A percentile compares a stretch with the other conserved stretches of the same genome.
These are phyloP conservation scores for Anethum foeniculum DNA, from an alignment of 140 eudicot genomes.

Conservation along the genomic window DNA sequence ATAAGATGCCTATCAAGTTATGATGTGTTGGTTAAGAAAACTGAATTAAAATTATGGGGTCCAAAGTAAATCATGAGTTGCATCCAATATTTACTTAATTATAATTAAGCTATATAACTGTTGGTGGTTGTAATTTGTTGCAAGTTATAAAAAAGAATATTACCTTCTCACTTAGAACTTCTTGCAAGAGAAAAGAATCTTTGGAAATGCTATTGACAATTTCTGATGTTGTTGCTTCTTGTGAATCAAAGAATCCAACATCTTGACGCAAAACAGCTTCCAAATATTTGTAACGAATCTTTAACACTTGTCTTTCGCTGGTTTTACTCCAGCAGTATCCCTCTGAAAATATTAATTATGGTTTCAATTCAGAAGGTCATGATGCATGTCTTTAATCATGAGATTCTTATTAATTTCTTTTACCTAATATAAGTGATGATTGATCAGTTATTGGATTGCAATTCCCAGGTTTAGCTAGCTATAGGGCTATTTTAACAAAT, in stretches of 20 bases:
- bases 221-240: conserved; percentile 93
- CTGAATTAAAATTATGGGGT: not conserved
- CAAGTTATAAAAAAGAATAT: conserved; percentile 9
- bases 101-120: too few relatives aligned
- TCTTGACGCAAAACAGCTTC: conserved; percentile 88
- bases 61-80: not conserved
- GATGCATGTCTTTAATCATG: not conserved
- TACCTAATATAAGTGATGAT: not conserved
- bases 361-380: not conserved
- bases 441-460: not conserved
- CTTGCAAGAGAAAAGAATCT: conserved; percentile 83
- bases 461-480: not conserved
- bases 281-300: conserved; percentile 77
- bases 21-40: not conserved
- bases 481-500: not conserved
- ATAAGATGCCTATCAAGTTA: not conserved
- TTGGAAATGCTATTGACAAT: conserved; percentile 74
- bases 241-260: conserved; percentile 91
- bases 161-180: conserved; percentile 91
- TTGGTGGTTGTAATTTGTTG: too few relatives aligned
- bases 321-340: conserved; percentile 99
- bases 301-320: conserved; percentile 80
- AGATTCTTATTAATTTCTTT: not conserved
- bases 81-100: not conserved
- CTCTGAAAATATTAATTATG: conserved; percentile 29